Evolutionary conservation across 352 stramenopile genomes (phyloP).

Genomic region (Thalassiosira mediterranea): DNA sequence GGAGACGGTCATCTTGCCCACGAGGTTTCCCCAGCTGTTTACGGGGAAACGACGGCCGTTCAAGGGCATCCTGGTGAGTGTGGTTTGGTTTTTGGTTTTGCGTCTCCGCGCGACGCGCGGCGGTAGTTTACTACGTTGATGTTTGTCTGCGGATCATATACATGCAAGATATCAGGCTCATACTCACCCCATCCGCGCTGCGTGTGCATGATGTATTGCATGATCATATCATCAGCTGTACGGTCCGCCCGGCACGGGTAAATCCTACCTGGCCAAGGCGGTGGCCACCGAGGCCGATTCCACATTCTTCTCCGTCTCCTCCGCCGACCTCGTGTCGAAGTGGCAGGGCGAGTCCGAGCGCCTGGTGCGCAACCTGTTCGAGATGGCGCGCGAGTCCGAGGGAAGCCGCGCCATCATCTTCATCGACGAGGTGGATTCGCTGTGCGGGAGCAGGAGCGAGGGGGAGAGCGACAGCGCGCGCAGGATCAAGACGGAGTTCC

Average conservation of each 20-base stretch:
- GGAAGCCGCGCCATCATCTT: slow-evolving; percentile 90
- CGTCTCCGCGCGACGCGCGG: too few relatives aligned
- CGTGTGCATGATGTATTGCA: too few relatives aligned
- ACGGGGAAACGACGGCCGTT: slow-evolving; percentile 89
- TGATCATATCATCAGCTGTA: background rate
- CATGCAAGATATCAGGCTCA: too few relatives aligned
- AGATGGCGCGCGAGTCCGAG: slow-evolving; percentile 92
- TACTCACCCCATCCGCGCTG: too few relatives aligned
- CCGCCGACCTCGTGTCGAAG: slow-evolving; percentile 92
- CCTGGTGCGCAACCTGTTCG: slow-evolving; percentile 97
- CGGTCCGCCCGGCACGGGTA: slow-evolving; percentile 50
- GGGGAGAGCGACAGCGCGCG: slow-evolving; percentile 93
- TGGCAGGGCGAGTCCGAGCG: slow-evolving; percentile 85
- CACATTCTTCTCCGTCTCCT: slow-evolving; percentile 97
- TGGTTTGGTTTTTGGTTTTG: slow-evolving; percentile 47
- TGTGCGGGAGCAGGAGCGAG: slow-evolving; percentile 92
- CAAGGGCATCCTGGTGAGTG: slow-evolving; percentile 95
- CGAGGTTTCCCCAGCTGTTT: slow-evolving; percentile 96
- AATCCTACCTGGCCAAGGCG: slow-evolving; percentile 89
- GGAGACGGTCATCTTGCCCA: slow-evolving; percentile 91
- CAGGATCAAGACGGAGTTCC: slow-evolving; percentile 97
- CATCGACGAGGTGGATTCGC: slow-evolving; percentile 96
- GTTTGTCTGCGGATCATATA: too few relatives aligned
- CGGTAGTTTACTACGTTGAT: background rate
- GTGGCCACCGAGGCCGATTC: slow-evolving; percentile 97